These are phyloP conservation scores for Auricularia sp. DNA, from an alignment of 768 basidiomycete genomes.

Conservation along the genomic window DNA sequence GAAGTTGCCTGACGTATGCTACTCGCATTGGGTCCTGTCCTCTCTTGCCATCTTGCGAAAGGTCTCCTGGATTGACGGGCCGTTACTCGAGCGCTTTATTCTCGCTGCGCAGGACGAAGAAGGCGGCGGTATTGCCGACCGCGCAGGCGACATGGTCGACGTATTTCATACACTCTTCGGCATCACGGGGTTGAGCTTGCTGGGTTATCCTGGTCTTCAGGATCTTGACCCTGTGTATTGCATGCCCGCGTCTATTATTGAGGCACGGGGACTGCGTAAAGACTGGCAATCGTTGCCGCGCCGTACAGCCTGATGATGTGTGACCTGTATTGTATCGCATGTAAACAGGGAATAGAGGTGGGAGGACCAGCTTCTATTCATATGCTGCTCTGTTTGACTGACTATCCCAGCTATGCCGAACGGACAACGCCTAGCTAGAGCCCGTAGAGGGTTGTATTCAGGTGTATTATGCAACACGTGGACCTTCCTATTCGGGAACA, in stretches of 20 bases:
- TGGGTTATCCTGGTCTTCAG: constrained; percentile 75
- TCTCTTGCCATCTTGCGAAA: constrained; percentile 75
- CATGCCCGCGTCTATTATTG: constrained; percentile 76
- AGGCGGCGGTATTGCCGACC: constrained; percentile 85
- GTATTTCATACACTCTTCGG: constrained; percentile 98
- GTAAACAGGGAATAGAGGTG: too few relatives aligned
- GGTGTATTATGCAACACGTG: too few relatives aligned
- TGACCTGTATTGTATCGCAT: too few relatives aligned
- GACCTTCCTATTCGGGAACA: too few relatives aligned
- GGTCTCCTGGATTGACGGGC: constrained; percentile 77
- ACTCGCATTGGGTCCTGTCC: constrained; percentile 94
- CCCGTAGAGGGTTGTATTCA: too few relatives aligned
- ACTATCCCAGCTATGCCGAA: too few relatives aligned
- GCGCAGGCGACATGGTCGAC: constrained; percentile 87
- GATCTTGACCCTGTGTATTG: constrained; percentile 94
- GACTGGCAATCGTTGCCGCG: constrained; percentile 44
- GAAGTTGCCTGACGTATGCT: constrained; percentile 96
- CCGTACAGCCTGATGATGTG: constrained; percentile 1
- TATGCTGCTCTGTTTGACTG: too few relatives aligned
- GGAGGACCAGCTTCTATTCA: too few relatives aligned
- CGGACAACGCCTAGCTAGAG: too few relatives aligned
- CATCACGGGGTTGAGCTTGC: constrained; percentile 77
- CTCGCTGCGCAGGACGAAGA: constrained; percentile 54
- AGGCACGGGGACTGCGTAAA: constrained; percentile 57
- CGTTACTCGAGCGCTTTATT: constrained; percentile 31